Percentiles rank a stretch among this genome's conserved stretches.
These are phyloP conservation scores for Nitzschia sp. DNA, from an alignment of 108 stramenopile genomes.

Conservation along the genomic window DNA sequence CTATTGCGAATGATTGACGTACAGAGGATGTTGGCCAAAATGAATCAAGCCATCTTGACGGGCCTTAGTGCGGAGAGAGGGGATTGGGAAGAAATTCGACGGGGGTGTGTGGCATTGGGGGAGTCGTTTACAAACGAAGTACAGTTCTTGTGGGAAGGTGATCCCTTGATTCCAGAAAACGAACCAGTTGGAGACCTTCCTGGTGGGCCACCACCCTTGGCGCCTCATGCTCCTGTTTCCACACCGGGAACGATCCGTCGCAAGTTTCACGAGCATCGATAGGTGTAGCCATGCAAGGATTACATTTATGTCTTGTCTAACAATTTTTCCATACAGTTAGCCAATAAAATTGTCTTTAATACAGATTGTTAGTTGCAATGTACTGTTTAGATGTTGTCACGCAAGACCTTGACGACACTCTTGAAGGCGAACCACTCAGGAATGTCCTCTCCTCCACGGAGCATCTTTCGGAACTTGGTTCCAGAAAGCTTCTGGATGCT, in stretches of 20 bases:
- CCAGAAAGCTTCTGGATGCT: constrained; percentile 91
- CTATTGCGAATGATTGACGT: constrained; percentile 28
- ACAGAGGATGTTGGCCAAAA: constrained; percentile 18
- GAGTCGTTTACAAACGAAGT: constrained; percentile 17
- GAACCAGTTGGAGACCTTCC: too few species aligned
- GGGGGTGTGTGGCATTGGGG: constrained; percentile 12
- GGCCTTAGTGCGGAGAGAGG: neutral
- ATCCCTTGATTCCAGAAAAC: neutral
- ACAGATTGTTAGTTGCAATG: neutral
- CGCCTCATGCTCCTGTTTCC: too few species aligned
- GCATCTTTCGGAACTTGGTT: constrained; percentile 99
- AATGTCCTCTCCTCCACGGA: constrained; percentile 97
- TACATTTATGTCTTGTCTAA: too few species aligned
- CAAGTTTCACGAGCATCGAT: too few species aligned
- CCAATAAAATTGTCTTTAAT: too few species aligned
- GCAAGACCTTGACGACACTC: constrained; percentile 92
- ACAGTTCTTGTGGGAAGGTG: constrained; percentile 5
- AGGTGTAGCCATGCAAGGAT: too few species aligned
- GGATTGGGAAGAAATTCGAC: constrained; percentile 21
- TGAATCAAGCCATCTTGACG: constrained; percentile 12
- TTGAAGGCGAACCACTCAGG: constrained; percentile 99
- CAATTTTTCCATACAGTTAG: too few species aligned
- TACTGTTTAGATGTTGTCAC: constrained; percentile 58
- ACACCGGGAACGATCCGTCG: too few species aligned
- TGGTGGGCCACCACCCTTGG: too few species aligned